phyloP scores from a whole-genome alignment of 2,329 filamentous ascomycete species.

The Xylariaceae sp. region DNA sequence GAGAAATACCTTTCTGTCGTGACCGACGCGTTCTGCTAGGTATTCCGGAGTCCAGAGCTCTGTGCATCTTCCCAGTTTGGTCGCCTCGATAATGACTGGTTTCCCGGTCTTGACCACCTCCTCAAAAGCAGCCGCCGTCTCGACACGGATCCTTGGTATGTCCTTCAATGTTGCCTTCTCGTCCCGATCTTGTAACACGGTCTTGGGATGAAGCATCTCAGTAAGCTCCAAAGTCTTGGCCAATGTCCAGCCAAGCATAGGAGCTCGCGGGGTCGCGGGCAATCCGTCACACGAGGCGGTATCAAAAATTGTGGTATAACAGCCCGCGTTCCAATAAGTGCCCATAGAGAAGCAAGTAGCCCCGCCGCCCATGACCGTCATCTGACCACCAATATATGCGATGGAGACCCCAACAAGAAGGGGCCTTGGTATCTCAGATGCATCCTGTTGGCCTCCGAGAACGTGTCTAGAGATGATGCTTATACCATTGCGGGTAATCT shows the following conservation, averaged over 20 bases:
- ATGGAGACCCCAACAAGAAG: slow-evolving; percentile 68
- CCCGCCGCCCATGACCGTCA: slow-evolving; percentile 72
- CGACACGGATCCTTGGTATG: slow-evolving; percentile 50
- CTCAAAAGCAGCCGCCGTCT: slow-evolving; percentile 53
- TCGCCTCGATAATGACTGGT: slow-evolving; percentile 61
- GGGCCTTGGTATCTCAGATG: slow-evolving; percentile 40
- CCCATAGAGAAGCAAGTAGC: slow-evolving; percentile 91
- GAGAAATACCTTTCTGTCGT: slow-evolving; percentile 50
- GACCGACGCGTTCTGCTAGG: slow-evolving; percentile 58
- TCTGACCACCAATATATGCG: slow-evolving; percentile 39
- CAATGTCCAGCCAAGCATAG: neutral
- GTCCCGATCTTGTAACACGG: too few species aligned
- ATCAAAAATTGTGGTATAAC: slow-evolving; percentile 13
- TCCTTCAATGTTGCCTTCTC: slow-evolving; percentile 1
- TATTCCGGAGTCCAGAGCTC: slow-evolving; percentile 65
- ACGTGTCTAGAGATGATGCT: slow-evolving; percentile 15
- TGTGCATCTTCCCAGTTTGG: slow-evolving; percentile 65
- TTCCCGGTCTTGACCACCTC: slow-evolving; percentile 51
- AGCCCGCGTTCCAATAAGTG: slow-evolving; percentile 70
- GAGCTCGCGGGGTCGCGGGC: too few species aligned
- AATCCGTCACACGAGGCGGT: too few species aligned
- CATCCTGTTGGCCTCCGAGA: too few species aligned
- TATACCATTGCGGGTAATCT: slow-evolving; percentile 25
- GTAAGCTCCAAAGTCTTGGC: neutral
- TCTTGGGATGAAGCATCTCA: too few species aligned